Evolutionary conservation across 495 filamentous ascomycete genomes (phyloP), one percentile per base, ranked within the genome.

Genomic region (Corynascus novoguineensis): DNA sequence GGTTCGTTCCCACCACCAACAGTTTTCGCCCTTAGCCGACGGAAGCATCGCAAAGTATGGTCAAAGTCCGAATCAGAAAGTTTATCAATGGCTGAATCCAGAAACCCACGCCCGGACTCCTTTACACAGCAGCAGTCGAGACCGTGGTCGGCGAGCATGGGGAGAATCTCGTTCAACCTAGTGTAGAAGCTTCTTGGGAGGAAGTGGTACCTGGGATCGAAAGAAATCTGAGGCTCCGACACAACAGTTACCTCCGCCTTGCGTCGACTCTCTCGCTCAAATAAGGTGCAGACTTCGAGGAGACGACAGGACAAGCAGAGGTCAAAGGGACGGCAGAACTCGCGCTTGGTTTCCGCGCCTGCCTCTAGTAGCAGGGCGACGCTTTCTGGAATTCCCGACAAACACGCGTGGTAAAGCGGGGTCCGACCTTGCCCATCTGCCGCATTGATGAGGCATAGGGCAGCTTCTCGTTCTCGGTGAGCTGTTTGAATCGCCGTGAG

Each of bases 371-470:
- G 60, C 2, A 76, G 51, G 3, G 28, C 47, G 21, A 73, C 68
- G 6, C 58, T 71, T 58, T 75, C 70, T 28, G 46, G 57, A 47
- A 69, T 56, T 12, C 72, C 75, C 8, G 69, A 73, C 15, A 55
- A 47, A 61, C 73, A 74, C 3, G 74, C 75, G 10, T 65, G 60
- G 49, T 69, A 70, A 1, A 77, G 55, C 0, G 72, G 64, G 0
- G 72, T 69, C 21, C 57, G 25, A 3, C 63, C 62, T 9, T 53
- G 17, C 12, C 59, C 35, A 25, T 64, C 57, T 7, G 34, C 28
- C 9, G 56, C 53, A 53, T 71, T 59, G 41, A 71, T 46, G 42
- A 60, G 46, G 12, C n/a, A 3, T 8, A 24, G n/a, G 10, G 4
- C 14, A 34, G 38, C 15, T 21, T 31, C 9, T 54, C 38, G 21